Conservation (phyloP, 768 basidiomycete genomes). For the Pleurotus cornucopiae region DNA sequence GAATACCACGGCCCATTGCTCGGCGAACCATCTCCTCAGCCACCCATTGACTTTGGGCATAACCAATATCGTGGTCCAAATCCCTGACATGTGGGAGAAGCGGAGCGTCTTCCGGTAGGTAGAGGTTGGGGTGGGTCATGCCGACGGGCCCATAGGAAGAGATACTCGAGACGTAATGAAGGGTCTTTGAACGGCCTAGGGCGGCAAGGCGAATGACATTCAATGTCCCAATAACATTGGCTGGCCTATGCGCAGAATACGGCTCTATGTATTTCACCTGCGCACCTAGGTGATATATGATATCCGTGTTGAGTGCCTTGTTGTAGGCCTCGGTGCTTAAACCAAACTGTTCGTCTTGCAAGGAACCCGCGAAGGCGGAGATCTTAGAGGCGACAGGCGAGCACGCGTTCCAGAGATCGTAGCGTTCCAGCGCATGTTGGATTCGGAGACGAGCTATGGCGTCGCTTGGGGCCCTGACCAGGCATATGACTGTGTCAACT, state of each 20-base stretch:
- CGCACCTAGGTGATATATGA: conserved; percentile 7
- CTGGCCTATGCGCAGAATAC: conserved; percentile 6
- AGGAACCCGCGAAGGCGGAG: background rate
- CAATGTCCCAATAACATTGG: conserved; percentile 5
- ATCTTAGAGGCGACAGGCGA: background rate
- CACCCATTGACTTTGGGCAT: conserved; percentile 9
- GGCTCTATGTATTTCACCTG: conserved; percentile 8
- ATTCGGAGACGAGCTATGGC: background rate
- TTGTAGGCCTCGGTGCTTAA: background rate
- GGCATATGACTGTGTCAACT: background rate
- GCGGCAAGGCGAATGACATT: background rate
- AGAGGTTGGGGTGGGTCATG: background rate
- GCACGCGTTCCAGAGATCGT: background rate
- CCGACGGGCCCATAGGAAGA: conserved; percentile 3
- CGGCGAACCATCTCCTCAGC: conserved; percentile 6
- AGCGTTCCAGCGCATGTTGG: background rate
- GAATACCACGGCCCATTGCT: background rate
- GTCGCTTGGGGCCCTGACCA: background rate
- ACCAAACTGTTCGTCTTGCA: background rate
- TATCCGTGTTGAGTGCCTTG: background rate
- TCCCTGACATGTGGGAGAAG: conserved; percentile 1
- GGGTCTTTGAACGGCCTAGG: background rate
- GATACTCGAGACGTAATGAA: conserved; percentile 7
- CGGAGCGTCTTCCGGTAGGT: conserved; percentile 1
- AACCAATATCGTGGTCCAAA: background rate